phyloP scores from a whole-genome alignment of 176 grass and related monocot genomes.

The Phyllostachys edulis region DNA sequence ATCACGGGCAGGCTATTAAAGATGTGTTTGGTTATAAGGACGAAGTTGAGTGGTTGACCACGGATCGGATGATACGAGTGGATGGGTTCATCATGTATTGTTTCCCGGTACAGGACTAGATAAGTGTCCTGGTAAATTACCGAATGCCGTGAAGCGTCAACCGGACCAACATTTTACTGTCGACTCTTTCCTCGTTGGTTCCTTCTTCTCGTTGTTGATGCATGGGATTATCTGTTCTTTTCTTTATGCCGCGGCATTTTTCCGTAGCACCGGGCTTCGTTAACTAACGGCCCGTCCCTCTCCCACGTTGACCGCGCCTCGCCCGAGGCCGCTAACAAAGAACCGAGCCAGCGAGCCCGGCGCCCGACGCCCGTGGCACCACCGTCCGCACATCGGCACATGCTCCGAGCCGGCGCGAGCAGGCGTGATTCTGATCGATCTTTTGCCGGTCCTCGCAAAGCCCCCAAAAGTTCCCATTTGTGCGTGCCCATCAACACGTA shows the following conservation, averaged over 20 bases:
- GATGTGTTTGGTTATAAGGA: background rate
- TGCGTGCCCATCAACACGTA: background rate
- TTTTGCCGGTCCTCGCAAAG: background rate
- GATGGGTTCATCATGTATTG: background rate
- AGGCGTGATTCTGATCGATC: too few relatives aligned
- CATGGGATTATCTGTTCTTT: background rate
- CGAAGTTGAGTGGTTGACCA: background rate
- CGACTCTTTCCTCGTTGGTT: background rate
- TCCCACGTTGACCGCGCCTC: conserved; percentile 29
- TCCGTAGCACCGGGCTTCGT: conserved; percentile 11
- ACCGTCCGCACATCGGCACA: background rate
- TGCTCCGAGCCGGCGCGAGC: background rate
- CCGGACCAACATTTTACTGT: background rate
- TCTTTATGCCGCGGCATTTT: background rate
- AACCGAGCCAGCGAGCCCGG: background rate
- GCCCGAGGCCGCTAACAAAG: conserved; percentile 14
- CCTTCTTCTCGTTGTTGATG: background rate
- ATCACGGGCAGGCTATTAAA: background rate
- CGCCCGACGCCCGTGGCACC: background rate
- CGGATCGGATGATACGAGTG: background rate
- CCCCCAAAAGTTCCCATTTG: background rate
- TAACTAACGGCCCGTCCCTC: conserved; percentile 2
- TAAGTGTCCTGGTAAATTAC: background rate
- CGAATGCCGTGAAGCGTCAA: background rate
- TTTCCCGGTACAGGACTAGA: background rate